These are phyloP conservation scores for Barnettozyma botsteinii DNA, from an alignment of 805 yeast genomes.

Conservation along the genomic window DNA sequence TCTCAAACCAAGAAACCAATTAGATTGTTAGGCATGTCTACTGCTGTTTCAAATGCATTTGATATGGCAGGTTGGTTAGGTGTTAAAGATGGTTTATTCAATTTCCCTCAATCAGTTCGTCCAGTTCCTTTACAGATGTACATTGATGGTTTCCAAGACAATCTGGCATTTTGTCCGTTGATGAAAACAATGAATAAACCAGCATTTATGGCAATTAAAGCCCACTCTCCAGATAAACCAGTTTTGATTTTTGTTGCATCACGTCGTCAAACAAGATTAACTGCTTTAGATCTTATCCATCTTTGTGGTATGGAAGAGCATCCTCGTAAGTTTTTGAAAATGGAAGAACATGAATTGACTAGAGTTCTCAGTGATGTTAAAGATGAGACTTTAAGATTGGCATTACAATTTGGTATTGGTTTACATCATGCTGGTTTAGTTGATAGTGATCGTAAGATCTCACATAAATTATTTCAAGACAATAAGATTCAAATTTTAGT, in stretches of 20 bases:
- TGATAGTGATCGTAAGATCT: constrained; percentile 80
- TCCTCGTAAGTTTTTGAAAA: constrained; percentile 50
- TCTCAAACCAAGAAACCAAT: constrained; percentile 91
- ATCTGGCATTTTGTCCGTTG: constrained; percentile 65
- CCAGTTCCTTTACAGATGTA: constrained; percentile 94
- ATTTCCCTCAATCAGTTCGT: constrained; percentile 89
- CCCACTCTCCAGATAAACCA: constrained; percentile 67
- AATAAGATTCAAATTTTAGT: constrained; percentile 87
- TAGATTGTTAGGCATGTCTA: constrained; percentile 84
- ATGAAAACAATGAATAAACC: constrained; percentile 71
- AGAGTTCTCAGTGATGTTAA: constrained; percentile 62
- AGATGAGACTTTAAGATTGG: constrained; percentile 73
- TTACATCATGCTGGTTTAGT: constrained; percentile 97
- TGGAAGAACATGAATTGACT: constrained; percentile 43
- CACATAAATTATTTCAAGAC: constrained; percentile 75
- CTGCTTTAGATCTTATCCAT: constrained; percentile 67
- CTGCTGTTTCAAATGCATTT: constrained; percentile 85
- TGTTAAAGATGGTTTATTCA: constrained; percentile 90
- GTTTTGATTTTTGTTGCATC: constrained; percentile 98
- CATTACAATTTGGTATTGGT: constrained; percentile 81
- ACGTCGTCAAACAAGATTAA: constrained; percentile 86
- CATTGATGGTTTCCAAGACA: constrained; percentile 80
- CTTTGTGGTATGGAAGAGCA: constrained; percentile 65
- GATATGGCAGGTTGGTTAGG: constrained; percentile 95
- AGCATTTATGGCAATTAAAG: constrained; percentile 68